These are phyloP conservation scores for Aspergillus conjunctus DNA, from an alignment of 495 filamentous ascomycete species.

Conservation along the genomic window DNA sequence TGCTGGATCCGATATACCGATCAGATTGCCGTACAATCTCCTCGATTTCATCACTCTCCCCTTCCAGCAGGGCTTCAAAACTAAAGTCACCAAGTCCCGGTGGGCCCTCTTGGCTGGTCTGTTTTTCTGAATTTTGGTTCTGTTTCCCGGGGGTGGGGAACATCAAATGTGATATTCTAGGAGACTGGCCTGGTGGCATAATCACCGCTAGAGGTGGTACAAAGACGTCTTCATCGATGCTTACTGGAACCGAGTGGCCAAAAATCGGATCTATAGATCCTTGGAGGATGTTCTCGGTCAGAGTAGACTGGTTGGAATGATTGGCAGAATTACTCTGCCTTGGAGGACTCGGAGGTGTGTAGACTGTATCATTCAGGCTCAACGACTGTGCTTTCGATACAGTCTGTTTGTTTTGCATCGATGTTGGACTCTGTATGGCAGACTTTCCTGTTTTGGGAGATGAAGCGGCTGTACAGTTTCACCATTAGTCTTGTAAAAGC, in stretches of 20 bases:
- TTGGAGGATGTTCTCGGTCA: slow-evolving; percentile 11
- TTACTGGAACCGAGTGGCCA: slow-evolving; percentile 11
- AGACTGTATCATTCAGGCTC: background rate
- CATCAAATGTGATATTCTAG: slow-evolving; percentile 25
- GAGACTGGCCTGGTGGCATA: slow-evolving; percentile 17
- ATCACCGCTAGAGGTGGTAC: slow-evolving; percentile 21
- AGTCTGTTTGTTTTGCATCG: slow-evolving; percentile 10
- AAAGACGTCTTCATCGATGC: slow-evolving; percentile 20
- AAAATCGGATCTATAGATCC: slow-evolving; percentile 19
- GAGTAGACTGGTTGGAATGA: slow-evolving; percentile 6
- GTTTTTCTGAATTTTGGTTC: slow-evolving; percentile 9
- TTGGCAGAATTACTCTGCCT: slow-evolving; percentile 5
- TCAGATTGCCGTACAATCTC: slow-evolving; percentile 58
- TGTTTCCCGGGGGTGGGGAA: slow-evolving; percentile 16
- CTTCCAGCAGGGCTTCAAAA: slow-evolving; percentile 41
- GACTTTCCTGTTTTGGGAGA: slow-evolving; percentile 17
- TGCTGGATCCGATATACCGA: slow-evolving; percentile 40
- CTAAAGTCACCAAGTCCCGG: slow-evolving; percentile 29
- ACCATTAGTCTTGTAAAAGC: slow-evolving; percentile 8
- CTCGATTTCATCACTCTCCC: slow-evolving; percentile 58
- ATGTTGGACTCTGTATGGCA: slow-evolving; percentile 15
- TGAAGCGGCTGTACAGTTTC: slow-evolving; percentile 15
- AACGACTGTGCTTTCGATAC: background rate
- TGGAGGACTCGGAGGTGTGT: slow-evolving; percentile 8
- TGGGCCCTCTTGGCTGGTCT: slow-evolving; percentile 3